phyloP scores from a whole-genome alignment of 2,329 filamentous ascomycete species.

The Fusarium sterilihyphosum region DNA sequence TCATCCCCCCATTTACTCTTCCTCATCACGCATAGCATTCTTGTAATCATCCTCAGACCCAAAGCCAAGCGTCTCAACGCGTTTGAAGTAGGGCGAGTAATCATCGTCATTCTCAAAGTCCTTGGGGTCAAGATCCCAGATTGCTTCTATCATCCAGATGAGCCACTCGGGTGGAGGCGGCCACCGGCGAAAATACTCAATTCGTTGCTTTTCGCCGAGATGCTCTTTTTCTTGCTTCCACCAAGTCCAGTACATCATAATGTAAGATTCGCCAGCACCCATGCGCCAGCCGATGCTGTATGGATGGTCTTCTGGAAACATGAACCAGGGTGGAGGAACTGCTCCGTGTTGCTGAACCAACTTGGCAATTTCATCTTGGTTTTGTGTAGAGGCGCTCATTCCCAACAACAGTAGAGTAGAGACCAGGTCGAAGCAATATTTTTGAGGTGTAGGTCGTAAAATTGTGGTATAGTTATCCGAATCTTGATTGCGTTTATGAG shows the following conservation, averaged over 20 bases:
- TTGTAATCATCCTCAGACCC: background rate
- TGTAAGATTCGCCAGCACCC: background rate
- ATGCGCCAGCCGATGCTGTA: background rate
- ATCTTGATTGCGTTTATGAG: too few species aligned
- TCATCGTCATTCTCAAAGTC: background rate
- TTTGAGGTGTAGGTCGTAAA: too few species aligned
- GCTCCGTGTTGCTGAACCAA: background rate
- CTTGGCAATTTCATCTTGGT: background rate
- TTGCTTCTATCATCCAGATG: background rate
- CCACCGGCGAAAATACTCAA: background rate
- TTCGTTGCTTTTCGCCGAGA: background rate
- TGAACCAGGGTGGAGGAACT: background rate
- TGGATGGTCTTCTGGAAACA: background rate
- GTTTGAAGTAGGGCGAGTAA: background rate
- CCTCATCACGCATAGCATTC: background rate
- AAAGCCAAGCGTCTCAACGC: background rate
- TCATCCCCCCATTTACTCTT: background rate
- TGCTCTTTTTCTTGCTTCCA: background rate
- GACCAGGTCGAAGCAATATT: too few species aligned
- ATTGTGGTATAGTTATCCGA: too few species aligned
- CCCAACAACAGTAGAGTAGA: accelerated
- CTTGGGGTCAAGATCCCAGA: background rate
- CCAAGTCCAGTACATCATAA: background rate
- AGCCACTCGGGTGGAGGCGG: background rate
- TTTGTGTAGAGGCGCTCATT: background rate